Conservation (phyloP, 2,329 filamentous ascomycete species). For the Botryosphaeria dothidea region DNA sequence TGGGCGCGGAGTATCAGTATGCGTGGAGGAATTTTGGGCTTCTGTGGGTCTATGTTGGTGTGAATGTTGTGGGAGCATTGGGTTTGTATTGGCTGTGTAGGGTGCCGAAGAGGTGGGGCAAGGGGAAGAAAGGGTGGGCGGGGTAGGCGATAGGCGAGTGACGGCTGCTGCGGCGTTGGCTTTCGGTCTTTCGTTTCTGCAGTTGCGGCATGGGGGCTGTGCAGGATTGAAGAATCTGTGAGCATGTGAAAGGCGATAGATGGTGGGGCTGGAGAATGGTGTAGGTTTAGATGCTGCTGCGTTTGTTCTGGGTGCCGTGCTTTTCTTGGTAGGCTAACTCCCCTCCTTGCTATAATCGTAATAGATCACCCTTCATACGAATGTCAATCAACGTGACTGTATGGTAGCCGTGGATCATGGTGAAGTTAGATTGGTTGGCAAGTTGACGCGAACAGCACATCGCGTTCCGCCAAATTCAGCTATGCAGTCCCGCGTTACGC, state of each 20-base stretch:
- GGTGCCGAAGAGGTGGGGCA: constrained; percentile 41
- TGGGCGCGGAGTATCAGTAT: constrained; percentile 41
- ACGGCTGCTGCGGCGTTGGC: no score
- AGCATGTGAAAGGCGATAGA: neutral
- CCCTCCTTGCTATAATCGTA: neutral
- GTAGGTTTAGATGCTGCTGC: neutral
- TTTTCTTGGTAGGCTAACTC: neutral
- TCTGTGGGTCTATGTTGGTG: constrained; percentile 48
- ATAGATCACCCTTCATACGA: neutral
- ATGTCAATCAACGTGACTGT: neutral
- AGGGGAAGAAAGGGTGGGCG: constrained; percentile 33
- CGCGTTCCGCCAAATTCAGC: no score
- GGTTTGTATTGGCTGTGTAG: constrained; percentile 51
- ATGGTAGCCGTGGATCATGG: neutral
- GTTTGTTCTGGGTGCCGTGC: neutral
- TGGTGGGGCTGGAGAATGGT: neutral
- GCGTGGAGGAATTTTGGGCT: constrained; percentile 53
- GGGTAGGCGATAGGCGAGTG: neutral
- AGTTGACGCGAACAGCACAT: neutral
- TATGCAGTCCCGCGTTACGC: no score
- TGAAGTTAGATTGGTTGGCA: neutral
- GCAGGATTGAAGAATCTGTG: no score
- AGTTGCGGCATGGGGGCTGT: no score
- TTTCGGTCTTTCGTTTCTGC: neutral
- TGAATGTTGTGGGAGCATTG: constrained; percentile 48